Evolutionary conservation across 2,329 filamentous ascomycete species (phyloP).

Genomic region (Magnaporthiopsis incrustans): DNA sequence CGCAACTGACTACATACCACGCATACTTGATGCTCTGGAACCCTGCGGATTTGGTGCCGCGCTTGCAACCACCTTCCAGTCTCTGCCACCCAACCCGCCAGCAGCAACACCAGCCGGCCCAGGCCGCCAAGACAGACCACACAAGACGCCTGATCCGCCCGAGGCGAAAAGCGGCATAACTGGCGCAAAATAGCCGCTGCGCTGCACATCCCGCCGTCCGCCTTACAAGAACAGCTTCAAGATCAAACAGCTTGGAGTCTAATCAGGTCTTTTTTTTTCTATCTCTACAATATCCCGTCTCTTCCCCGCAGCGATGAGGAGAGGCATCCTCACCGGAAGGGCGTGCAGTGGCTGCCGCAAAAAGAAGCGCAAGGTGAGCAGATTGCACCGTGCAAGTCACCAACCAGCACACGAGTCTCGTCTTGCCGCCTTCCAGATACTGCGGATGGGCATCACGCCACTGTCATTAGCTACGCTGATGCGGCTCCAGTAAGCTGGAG

Average conservation of each 20-base stretch:
- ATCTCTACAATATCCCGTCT: background rate
- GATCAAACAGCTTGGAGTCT: background rate
- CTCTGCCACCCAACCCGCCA: too few relatives aligned
- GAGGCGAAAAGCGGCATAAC: background rate
- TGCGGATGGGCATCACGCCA: too few relatives aligned
- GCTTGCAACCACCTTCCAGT: background rate
- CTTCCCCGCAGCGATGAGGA: background rate
- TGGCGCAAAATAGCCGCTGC: background rate
- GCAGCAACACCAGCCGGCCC: too few relatives aligned
- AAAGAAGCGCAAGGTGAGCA: slow-evolving; percentile 5
- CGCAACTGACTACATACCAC: too few relatives aligned
- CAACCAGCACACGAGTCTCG: background rate
- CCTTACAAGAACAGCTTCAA: background rate
- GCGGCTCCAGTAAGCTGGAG: background rate
- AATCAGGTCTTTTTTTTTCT: background rate
- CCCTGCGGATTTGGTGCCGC: background rate
- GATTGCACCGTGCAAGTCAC: background rate
- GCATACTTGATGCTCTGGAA: background rate
- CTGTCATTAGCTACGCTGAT: background rate
- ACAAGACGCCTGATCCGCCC: background rate
- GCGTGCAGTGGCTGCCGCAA: slow-evolving; percentile 6
- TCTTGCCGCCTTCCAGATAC: background rate
- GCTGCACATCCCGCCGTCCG: background rate
- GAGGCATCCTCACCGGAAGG: background rate
- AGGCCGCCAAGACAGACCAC: too few relatives aligned